Evolutionary conservation across 2,329 filamentous ascomycete species (phyloP).

Genomic region (Neocatenulostroma microsporum): DNA sequence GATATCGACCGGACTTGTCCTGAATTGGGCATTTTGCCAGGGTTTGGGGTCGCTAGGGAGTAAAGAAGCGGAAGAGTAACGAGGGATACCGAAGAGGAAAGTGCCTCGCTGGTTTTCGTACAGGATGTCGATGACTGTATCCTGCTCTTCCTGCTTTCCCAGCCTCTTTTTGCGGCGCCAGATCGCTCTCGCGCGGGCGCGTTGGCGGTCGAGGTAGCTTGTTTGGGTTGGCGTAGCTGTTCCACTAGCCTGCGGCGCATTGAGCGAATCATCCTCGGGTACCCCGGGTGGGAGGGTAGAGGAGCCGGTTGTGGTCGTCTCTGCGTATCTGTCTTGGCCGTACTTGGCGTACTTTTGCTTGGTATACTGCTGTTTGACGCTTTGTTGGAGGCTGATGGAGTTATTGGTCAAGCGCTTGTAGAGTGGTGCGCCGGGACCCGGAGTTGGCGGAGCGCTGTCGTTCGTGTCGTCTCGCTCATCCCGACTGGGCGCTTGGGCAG

Average conservation of each 20-base stretch:
- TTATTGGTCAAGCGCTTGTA: conserved; percentile 23
- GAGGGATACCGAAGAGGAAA: conserved; percentile 78
- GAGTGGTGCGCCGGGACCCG: conserved; percentile 10
- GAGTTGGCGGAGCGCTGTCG: conserved; percentile 8
- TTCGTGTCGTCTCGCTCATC: too few species aligned
- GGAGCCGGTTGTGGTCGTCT: conserved; percentile 8
- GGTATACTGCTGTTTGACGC: conserved; percentile 22
- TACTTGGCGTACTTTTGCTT: conserved; percentile 31
- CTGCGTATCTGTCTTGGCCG: conserved; percentile 25
- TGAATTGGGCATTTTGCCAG: conserved; percentile 63
- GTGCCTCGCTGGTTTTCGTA: conserved; percentile 93
- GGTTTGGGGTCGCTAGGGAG: conserved; percentile 76
- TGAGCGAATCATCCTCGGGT: conserved; percentile 11
- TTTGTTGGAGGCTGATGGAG: conserved; percentile 21
- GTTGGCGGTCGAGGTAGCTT: conserved; percentile 26
- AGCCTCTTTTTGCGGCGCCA: conserved; percentile 26
- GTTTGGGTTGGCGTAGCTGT: conserved; percentile 17
- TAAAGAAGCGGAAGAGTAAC: conserved; percentile 82
- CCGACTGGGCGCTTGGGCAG: conserved; percentile 20
- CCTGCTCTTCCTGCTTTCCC: conserved; percentile 30
- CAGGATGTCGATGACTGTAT: conserved; percentile 67
- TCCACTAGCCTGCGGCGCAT: conserved; percentile 12
- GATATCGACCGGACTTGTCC: conserved; percentile 59
- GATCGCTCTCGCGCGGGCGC: conserved; percentile 22
- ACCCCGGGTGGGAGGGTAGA: conserved; percentile 4